These are phyloP conservation scores for Phytophthora macrochlamydospora DNA, from an alignment of 352 stramenopile species.

Conservation along the genomic window DNA sequence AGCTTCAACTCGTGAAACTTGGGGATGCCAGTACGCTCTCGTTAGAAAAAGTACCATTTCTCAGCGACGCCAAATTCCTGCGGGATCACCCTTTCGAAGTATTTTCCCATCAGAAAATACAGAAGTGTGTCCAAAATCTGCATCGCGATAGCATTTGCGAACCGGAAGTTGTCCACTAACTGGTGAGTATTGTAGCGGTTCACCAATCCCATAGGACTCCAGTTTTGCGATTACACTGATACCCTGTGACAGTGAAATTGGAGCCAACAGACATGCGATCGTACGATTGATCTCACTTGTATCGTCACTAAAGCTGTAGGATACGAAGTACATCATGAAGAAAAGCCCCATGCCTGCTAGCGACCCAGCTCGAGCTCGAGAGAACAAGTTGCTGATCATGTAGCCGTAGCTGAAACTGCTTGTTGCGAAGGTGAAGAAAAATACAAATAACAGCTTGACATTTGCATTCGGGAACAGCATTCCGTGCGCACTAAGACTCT, in stretches of 20 bases:
- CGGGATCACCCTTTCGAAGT: constrained; percentile 93
- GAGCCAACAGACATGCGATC: constrained; percentile 58
- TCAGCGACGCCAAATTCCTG: constrained; percentile 90
- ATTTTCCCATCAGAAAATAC: constrained; percentile 86
- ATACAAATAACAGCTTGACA: constrained; percentile 47
- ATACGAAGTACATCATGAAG: constrained; percentile 84
- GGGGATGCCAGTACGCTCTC: constrained; percentile 65
- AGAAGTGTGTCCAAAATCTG: constrained; percentile 90
- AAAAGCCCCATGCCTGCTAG: constrained; percentile 80
- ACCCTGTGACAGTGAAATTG: constrained; percentile 76
- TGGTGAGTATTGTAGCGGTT: constrained; percentile 41
- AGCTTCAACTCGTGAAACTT: constrained; percentile 28
- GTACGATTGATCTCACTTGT: constrained; percentile 36
- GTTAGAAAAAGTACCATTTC: constrained; percentile 90
- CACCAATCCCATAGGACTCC: constrained; percentile 57
- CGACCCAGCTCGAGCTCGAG: constrained; percentile 52
- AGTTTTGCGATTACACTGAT: constrained; percentile 65
- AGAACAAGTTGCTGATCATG: constrained; percentile 75
- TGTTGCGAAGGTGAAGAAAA: constrained; percentile 83
- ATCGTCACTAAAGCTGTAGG: constrained; percentile 71
- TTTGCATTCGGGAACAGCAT: constrained; percentile 61
- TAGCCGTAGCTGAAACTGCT: constrained; percentile 80
- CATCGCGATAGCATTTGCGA: constrained; percentile 74
- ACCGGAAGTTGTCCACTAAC: constrained; percentile 53
- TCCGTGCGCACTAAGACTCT: constrained; percentile 37